Conservation (phyloP, 176 grass and related monocot genomes). For the Hsuehochloa calcarea region DNA sequence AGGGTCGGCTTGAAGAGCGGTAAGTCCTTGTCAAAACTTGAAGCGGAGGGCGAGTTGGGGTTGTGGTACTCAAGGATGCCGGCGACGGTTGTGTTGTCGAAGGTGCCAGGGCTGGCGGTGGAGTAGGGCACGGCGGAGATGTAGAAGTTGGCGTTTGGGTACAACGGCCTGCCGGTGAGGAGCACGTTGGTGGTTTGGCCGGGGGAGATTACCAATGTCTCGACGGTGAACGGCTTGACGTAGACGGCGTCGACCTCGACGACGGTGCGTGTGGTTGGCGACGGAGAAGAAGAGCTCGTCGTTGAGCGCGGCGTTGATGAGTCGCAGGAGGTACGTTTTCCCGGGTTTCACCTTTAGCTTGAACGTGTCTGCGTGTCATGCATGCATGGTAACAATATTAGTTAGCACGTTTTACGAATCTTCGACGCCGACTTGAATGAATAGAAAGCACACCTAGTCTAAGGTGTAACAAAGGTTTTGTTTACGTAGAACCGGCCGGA, state of each 20-base stretch:
- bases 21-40: constrained; percentile 41
- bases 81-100: constrained; percentile 53
- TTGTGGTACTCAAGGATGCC: constrained; percentile 54
- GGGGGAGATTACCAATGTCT: constrained; percentile 50
- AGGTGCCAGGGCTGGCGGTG: constrained; percentile 28
- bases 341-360: constrained; percentile 59
- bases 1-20: constrained; percentile 45
- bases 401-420: not conserved
- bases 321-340: constrained; percentile 64
- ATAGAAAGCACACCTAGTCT: constrained; percentile 19
- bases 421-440: not conserved
- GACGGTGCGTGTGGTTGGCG: constrained; percentile 60
- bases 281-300: constrained; percentile 76
- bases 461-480: constrained; percentile 3
- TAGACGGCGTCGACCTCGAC: constrained; percentile 74
- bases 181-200: constrained; percentile 77
- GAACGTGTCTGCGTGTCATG: constrained; percentile 45
- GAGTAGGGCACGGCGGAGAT: constrained; percentile 40
- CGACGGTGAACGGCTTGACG: constrained; percentile 54
- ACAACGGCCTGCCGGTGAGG: constrained; percentile 43
- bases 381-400: not conserved
- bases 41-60: not conserved
- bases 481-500: not conserved
- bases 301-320: constrained; percentile 74
- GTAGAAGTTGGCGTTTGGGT: constrained; percentile 47